Percentiles rank a stretch among this genome's conserved stretches.
phyloP scores from a whole-genome alignment of 148 eudicot genomes.

The Fallopia convolvulus region DNA sequence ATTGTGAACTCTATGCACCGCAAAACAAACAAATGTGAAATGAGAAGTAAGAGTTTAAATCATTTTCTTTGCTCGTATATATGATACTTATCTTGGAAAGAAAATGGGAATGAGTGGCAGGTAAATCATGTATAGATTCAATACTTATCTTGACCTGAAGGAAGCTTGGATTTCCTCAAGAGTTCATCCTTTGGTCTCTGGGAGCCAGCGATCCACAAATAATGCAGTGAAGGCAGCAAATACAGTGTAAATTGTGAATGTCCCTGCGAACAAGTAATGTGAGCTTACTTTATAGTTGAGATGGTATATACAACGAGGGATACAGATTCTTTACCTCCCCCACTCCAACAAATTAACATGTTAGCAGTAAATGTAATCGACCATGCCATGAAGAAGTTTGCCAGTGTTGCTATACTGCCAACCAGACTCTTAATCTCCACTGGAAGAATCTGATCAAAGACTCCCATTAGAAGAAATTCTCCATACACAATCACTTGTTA shows the following conservation, averaged over 20 bases:
- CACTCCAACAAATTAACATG: slow-evolving; percentile 59
- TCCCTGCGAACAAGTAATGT: slow-evolving; percentile 34
- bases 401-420: slow-evolving; percentile 69
- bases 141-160: slow-evolving; percentile 36
- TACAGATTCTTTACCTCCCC: slow-evolving; percentile 47
- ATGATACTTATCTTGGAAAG: not conserved
- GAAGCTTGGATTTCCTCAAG: slow-evolving; percentile 73
- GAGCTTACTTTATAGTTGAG: not conserved
- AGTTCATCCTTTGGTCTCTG: slow-evolving; percentile 84
- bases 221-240: slow-evolving; percentile 40
- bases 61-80: not conserved
- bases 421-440: slow-evolving; percentile 70
- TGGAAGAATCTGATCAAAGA: slow-evolving; percentile 55
- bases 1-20: too few relatives aligned
- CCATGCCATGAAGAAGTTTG: slow-evolving; percentile 60
- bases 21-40: not conserved
- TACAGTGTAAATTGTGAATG: slow-evolving; percentile 53
- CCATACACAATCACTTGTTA: not conserved
- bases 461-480: not conserved
- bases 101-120: not conserved
- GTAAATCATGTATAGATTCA: not conserved
- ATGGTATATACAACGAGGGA: not conserved
- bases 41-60: not conserved
- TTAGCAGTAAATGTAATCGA: slow-evolving; percentile 66
- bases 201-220: slow-evolving; percentile 67